Percentiles rank a stretch among this genome's conserved stretches.
phyloP scores from a whole-genome alignment of 306 rosid genomes.

The Geum urbanum region DNA sequence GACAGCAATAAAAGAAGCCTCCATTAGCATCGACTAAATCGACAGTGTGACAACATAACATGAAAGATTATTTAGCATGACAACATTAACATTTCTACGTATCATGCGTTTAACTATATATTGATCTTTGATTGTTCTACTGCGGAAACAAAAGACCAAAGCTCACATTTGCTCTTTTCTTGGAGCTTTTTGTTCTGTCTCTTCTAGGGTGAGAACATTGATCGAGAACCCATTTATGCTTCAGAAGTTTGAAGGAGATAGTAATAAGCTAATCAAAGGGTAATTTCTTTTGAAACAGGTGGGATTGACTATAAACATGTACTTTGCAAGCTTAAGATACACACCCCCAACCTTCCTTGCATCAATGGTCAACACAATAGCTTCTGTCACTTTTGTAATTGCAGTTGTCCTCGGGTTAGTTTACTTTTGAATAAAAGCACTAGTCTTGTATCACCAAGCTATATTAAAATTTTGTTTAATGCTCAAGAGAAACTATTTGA shows the following conservation, averaged over 20 bases:
- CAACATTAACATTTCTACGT: neutral
- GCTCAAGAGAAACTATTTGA: neutral
- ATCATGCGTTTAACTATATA: neutral
- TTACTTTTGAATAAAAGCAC: neutral
- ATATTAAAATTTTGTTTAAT: neutral
- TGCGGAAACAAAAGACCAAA: conserved; percentile 64
- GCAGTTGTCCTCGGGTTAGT: conserved; percentile 59
- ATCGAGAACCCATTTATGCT: neutral
- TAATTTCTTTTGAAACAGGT: conserved; percentile 36
- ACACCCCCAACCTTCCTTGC: conserved; percentile 76
- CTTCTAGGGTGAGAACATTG: conserved; percentile 55
- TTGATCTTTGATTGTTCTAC: neutral
- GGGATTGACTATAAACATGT: conserved; percentile 55
- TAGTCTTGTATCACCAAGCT: neutral
- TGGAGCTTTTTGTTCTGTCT: conserved; percentile 76
- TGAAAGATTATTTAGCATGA: neutral
- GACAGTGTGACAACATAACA: neutral
- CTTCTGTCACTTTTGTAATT: conserved; percentile 69
- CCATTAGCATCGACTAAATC: too few relatives aligned
- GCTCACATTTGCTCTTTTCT: conserved; percentile 49
- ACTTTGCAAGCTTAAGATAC: conserved; percentile 73
- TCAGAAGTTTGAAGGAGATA: conserved; percentile 5
- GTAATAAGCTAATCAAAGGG: neutral
- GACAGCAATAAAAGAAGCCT: neutral
- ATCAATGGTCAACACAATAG: conserved; percentile 60